Evolutionary conservation across 1,139 yeast species (phyloP).

Genomic region (Lodderomyces pseudojiufengensis): DNA sequence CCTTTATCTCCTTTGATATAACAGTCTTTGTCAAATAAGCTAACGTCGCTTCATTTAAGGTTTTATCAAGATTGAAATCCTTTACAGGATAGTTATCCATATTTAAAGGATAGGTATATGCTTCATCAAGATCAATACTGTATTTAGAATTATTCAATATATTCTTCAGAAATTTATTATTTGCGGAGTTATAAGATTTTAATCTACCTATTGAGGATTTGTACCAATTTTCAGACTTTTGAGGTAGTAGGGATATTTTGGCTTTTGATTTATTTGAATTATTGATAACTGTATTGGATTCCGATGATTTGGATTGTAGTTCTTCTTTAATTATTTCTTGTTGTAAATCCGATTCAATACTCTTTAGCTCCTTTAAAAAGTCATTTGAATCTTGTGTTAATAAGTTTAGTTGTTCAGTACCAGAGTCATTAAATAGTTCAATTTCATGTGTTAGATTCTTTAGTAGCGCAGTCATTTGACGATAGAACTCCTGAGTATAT

Average conservation of each 20-base stretch:
- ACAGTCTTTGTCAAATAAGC: background rate
- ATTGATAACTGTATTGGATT: background rate
- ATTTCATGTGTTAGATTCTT: conserved; percentile 29
- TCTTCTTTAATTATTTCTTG: conserved; percentile 12
- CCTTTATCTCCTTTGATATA: conserved; percentile 10
- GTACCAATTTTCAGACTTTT: conserved; percentile 31
- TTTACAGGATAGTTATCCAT: conserved; percentile 30
- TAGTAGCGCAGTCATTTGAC: conserved; percentile 26
- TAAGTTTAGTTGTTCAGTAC: conserved; percentile 19
- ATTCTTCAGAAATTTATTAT: conserved; percentile 36
- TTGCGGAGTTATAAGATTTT: conserved; percentile 37
- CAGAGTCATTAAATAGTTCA: conserved; percentile 20
- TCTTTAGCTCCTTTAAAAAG: conserved; percentile 25
- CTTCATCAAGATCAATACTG: conserved; percentile 38
- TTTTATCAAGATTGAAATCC: conserved; percentile 2
- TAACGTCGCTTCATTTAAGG: background rate
- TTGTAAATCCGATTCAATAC: conserved; percentile 26
- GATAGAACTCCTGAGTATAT: too few species aligned
- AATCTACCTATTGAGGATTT: conserved; percentile 30
- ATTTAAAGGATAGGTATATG: conserved; percentile 40
- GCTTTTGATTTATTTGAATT: background rate
- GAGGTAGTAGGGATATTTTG: background rate
- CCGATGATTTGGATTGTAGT: background rate
- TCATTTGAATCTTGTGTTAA: conserved; percentile 24
- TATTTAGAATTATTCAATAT: conserved; percentile 29